Conservation (phyloP, 345 rosid genomes). For the Salix arbutifolia region DNA sequence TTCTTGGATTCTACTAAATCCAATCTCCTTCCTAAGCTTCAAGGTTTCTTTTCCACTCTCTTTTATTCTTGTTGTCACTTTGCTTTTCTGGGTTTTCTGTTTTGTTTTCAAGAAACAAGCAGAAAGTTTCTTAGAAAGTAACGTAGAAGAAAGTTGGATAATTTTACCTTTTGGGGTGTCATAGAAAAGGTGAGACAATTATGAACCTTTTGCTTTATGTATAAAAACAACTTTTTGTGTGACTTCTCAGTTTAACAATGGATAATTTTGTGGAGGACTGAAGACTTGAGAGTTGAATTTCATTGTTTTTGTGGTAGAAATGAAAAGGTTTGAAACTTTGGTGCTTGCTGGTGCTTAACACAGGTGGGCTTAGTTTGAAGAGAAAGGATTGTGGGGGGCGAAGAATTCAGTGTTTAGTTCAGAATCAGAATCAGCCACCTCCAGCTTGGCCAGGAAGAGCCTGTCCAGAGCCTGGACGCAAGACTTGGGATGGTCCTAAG, state of each 20-base stretch:
- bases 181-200: not conserved
- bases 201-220: not conserved
- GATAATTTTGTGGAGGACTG: not conserved
- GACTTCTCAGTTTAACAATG: not conserved
- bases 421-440: constrained; percentile 43
- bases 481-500: constrained; percentile 86
- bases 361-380: constrained; percentile 57
- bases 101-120: constrained; percentile 10
- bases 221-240: not conserved
- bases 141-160: not conserved
- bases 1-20: constrained; percentile 61
- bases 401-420: constrained; percentile 65
- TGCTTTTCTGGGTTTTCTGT: not conserved
- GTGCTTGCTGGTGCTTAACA: constrained; percentile 12
- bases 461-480: constrained; percentile 53
- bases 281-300: not conserved
- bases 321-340: not conserved
- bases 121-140: not conserved
- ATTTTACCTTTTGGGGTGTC: not conserved
- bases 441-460: constrained; percentile 98
- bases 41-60: constrained; percentile 38
- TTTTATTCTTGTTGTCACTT: not conserved
- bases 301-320: not conserved
- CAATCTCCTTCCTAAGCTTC: constrained; percentile 41
- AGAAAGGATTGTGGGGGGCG: constrained; percentile 45